Conservation (phyloP, 2,329 filamentous ascomycete genomes). For the Hymenoscyphus albidus region DNA sequence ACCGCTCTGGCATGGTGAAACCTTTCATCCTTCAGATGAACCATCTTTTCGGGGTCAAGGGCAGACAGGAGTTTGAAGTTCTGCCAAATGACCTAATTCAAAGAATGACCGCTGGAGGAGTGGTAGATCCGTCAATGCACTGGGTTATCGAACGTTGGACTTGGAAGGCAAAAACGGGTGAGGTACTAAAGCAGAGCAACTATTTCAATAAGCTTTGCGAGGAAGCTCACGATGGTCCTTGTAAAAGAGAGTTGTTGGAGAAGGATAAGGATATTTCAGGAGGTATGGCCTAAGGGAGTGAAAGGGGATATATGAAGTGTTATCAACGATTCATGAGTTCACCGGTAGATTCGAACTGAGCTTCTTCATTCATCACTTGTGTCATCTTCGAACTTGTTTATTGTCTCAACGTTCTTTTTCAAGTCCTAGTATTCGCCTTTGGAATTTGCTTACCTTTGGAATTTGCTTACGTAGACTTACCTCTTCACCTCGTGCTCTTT, state of each 20-base stretch:
- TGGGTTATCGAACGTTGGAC: not conserved
- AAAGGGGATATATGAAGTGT: not conserved
- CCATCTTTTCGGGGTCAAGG: not conserved
- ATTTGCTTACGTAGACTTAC: too few relatives aligned
- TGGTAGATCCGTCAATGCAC: not conserved
- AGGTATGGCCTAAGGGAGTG: not conserved
- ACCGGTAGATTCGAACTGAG: too few relatives aligned
- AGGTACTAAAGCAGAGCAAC: not conserved
- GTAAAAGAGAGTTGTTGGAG: not conserved
- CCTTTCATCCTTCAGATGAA: not conserved
- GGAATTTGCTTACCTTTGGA: too few relatives aligned
- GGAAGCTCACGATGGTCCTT: not conserved
- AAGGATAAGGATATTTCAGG: not conserved
- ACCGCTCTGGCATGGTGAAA: not conserved
- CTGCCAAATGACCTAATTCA: too few relatives aligned
- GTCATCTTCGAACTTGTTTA: too few relatives aligned
- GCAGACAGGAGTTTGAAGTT: not conserved
- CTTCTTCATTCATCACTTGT: too few relatives aligned
- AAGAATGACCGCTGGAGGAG: too few relatives aligned
- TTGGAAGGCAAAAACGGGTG: not conserved
- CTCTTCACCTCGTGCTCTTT: too few relatives aligned
- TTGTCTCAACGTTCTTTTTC: too few relatives aligned
- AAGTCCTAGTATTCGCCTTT: too few relatives aligned
- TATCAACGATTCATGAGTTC: not conserved
- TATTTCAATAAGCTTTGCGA: not conserved